Evolutionary conservation across 768 basidiomycete species (phyloP), one percentile per base, ranked within the genome.

Genomic region (Naganishia onofrii): DNA sequence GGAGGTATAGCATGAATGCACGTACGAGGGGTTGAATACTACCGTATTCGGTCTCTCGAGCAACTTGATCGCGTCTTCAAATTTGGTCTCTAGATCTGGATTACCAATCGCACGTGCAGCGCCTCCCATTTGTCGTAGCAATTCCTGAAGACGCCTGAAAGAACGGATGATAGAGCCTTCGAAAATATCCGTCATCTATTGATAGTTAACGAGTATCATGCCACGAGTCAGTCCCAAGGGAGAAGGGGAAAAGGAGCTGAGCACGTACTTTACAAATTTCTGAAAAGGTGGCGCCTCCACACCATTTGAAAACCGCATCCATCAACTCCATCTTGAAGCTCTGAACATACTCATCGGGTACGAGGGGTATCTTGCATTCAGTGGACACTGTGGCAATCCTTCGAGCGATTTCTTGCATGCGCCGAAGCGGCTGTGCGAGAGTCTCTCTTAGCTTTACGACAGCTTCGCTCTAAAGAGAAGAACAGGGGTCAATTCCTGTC

Each of bases 241-340:
- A 63, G 21, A 46, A n/a, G 55, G 48, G 21, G 46, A 66, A 51
- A 26, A 21, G 32, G 17, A 63, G 54, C 56, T 42, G 60, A 15
- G 42, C 46, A 66, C 70, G 34, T 52, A 91, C 94, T 87, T 96
- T 96, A 86, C 91, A 93, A 68, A 97, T 93, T 29, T 99, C 95
- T 0, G 90, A 84, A 82, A 99, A 99, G 31, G 91, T 92, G 19
- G 93, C 91, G 4, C 96, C 96, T n/a, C 92, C 88, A 83, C 95
- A 98, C 96, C 96, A 99, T 71, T 93, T 90, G 42, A 93, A 85
- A 12, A 98, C 96, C 0, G 91, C 92, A 73, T 98, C 96, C 93
- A 98, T 99, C 60, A 99, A 87, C 77, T 97, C 95, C 23, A 96
- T 92, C 82, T 97, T 98, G 88, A 99, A 99, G 13, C 90, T 92